A percentile compares a stretch with the other conserved stretches of the same genome.
phyloP scores from a whole-genome alignment of 2,329 filamentous ascomycete species.

The Chrysoporthe puriensis region DNA sequence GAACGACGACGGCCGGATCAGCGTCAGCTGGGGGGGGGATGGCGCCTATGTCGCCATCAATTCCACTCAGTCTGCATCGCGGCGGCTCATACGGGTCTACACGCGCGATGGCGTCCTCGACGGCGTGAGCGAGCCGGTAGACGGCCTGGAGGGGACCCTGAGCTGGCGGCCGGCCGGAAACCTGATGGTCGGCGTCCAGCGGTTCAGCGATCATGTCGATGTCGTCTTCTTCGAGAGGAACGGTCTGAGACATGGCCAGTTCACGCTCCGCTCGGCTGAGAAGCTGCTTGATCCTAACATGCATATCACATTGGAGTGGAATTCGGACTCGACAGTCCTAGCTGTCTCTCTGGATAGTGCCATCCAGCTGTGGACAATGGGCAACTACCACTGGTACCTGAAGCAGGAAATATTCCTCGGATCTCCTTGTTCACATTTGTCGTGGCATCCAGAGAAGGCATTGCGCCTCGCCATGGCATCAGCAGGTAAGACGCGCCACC shows the following conservation, averaged over 20 bases:
- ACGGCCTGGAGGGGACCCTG: constrained; percentile 82
- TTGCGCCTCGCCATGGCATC: constrained; percentile 66
- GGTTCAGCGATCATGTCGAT: constrained; percentile 69
- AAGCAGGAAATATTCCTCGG: constrained; percentile 78
- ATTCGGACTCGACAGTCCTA: constrained; percentile 86
- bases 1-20: constrained; percentile 71
- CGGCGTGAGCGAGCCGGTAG: constrained; percentile 92
- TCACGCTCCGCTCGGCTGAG: constrained; percentile 72
- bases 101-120: constrained; percentile 89
- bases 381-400: constrained; percentile 97
- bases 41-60: constrained; percentile 90
- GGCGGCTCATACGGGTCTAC: constrained; percentile 86
- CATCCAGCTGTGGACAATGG: constrained; percentile 94
- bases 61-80: constrained; percentile 67
- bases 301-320: constrained; percentile 78
- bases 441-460: constrained; percentile 87
- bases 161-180: constrained; percentile 94
- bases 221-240: constrained; percentile 97
- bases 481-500: constrained; percentile 44
- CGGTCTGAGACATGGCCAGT: constrained; percentile 94
- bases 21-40: constrained; percentile 92
- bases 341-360: constrained; percentile 76
- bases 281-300: constrained; percentile 58
- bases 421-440: constrained; percentile 40
- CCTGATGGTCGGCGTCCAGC: constrained; percentile 83